phyloP scores from a whole-genome alignment of 768 basidiomycete species.

The Trametopsis cervina region DNA sequence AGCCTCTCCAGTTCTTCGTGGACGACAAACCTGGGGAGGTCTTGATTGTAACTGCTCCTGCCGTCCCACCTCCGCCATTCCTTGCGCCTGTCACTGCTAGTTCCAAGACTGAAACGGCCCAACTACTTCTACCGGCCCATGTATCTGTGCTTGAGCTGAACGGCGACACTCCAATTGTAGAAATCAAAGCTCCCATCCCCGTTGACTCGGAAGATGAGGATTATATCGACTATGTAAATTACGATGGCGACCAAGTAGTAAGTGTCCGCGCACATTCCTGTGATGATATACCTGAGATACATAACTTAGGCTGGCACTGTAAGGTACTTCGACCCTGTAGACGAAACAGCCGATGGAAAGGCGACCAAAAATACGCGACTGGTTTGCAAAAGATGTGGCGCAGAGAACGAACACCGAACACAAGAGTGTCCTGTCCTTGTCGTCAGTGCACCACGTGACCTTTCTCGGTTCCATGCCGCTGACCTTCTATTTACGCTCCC shows the following conservation, averaged over 20 bases:
- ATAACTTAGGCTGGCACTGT: conserved; percentile 46
- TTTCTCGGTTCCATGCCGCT: conserved; percentile 5
- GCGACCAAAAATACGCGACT: conserved; percentile 37
- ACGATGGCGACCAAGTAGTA: conserved; percentile 54
- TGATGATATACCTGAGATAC: no score
- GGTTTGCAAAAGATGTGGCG: conserved; percentile 75
- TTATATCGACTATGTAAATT: conserved; percentile 75
- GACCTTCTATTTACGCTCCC: conserved; percentile 1
- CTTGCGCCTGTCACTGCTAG: conserved; percentile 2
- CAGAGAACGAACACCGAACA: conserved; percentile 63
- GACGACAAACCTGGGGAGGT: conserved; percentile 39
- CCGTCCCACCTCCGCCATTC: conserved; percentile 2
- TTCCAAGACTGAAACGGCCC: conserved; percentile 6
- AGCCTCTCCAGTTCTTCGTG: conserved; percentile 36
- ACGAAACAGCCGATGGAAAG: conserved; percentile 27
- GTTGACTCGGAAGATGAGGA: conserved; percentile 46
- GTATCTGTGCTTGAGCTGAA: conserved; percentile 40
- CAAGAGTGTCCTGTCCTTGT: conserved; percentile 65
- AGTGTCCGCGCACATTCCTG: no score
- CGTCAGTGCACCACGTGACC: conserved; percentile 34
- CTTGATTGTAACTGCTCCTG: conserved; percentile 18
- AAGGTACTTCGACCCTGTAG: conserved; percentile 59
- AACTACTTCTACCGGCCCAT: conserved; percentile 60
- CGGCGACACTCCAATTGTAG: conserved; percentile 25
- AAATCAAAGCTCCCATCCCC: conserved; percentile 38